Evolutionary conservation across 257 asterid species (phyloP).

Genomic region (Nicotiana tabacum): DNA sequence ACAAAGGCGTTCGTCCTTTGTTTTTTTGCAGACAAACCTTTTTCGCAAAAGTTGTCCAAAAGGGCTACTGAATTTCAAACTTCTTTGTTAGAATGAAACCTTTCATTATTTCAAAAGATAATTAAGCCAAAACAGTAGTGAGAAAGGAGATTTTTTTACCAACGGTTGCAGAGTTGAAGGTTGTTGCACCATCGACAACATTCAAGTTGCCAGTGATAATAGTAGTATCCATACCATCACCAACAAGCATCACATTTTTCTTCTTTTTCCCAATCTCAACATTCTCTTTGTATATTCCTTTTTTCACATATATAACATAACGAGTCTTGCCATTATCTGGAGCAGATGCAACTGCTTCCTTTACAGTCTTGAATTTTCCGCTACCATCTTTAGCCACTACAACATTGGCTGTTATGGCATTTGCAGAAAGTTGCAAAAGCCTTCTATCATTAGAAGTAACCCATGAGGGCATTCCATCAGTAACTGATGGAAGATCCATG

Average conservation of each 20-base stretch:
- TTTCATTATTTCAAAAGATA: no score
- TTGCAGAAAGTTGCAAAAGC: slow-evolving; percentile 16
- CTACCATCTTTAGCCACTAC: slow-evolving; percentile 38
- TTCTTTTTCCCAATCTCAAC: slow-evolving; percentile 20
- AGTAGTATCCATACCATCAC: slow-evolving; percentile 35
- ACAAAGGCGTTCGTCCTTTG: no score
- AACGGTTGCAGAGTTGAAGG: slow-evolving; percentile 36
- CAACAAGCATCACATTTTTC: slow-evolving; percentile 32
- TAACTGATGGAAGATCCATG: not conserved
- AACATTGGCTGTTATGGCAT: slow-evolving; percentile 16
- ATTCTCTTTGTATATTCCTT: slow-evolving; percentile 25
- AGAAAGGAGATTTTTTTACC: not conserved
- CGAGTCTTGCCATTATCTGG: slow-evolving; percentile 22
- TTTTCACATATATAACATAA: slow-evolving; percentile 26
- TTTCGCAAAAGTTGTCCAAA: no score
- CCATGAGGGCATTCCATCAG: slow-evolving; percentile 22
- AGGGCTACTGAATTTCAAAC: no score
- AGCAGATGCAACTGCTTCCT: slow-evolving; percentile 23
- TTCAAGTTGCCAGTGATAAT: slow-evolving; percentile 33
- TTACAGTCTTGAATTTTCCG: slow-evolving; percentile 21
- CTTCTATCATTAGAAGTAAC: slow-evolving; percentile 7
- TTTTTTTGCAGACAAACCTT: no score
- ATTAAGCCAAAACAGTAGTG: not conserved
- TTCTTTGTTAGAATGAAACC: no score
- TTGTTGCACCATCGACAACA: slow-evolving; percentile 25